Percentiles rank a stretch among this genome's conserved stretches.
phyloP scores from a whole-genome alignment of 2,329 filamentous ascomycete species.

The Helotiales sp. region DNA sequence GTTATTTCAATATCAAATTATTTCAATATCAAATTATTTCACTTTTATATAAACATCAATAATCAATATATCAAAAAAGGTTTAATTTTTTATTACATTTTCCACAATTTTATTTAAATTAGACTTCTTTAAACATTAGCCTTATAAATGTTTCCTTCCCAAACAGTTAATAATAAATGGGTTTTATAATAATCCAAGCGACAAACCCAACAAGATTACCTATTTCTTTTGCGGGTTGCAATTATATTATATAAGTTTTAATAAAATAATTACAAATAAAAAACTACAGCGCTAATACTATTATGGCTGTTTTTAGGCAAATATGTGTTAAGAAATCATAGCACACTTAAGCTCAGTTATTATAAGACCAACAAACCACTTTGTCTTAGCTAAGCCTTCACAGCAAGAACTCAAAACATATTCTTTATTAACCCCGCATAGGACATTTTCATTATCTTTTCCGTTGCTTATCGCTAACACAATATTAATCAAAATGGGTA shows the following conservation, averaged over 20 bases:
- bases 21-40: no score
- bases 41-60: no score
- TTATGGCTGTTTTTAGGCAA: conserved; percentile 18
- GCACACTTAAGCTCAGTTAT: conserved; percentile 11
- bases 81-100: conserved; percentile 15
- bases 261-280: conserved; percentile 15
- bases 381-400: no score
- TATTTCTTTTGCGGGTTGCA: conserved; percentile 22
- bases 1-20: no score
- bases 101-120: conserved; percentile 22
- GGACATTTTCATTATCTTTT: no score
- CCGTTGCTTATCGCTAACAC: no score
- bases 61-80: conserved; percentile 21
- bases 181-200: conserved; percentile 18
- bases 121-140: conserved; percentile 21
- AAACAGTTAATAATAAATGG: conserved; percentile 19
- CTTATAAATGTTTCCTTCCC: conserved; percentile 20
- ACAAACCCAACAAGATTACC: conserved; percentile 3
- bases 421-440: no score
- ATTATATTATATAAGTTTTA: conserved; percentile 8
- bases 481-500: no score
- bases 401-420: no score
- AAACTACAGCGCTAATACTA: conserved; percentile 12
- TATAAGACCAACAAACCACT: conserved; percentile 13
- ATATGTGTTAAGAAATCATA: conserved; percentile 19